phyloP scores from a whole-genome alignment of 1,139 yeast genomes.

The Blastobotrys elegans region DNA sequence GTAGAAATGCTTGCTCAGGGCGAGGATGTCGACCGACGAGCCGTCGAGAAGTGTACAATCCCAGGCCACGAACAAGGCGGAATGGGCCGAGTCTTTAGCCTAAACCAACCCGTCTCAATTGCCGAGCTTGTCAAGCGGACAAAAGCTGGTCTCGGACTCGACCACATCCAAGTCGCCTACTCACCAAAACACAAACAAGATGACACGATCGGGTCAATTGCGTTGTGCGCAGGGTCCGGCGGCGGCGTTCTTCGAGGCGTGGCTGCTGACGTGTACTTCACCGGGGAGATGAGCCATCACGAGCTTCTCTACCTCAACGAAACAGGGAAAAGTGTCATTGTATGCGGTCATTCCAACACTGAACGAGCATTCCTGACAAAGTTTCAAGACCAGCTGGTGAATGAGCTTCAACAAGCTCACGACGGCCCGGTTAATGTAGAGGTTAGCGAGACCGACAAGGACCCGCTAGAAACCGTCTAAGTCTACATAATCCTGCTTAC shows the following conservation, averaged over 20 bases:
- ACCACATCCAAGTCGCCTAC: constrained; percentile 62
- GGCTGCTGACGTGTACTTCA: constrained; percentile 69
- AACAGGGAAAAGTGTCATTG: constrained; percentile 65
- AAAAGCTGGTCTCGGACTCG: constrained; percentile 50
- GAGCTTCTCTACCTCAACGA: constrained; percentile 73
- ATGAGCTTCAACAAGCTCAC: constrained; percentile 36
- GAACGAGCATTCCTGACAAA: constrained; percentile 73
- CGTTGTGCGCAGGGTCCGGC: constrained; percentile 96
- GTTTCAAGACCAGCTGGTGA: constrained; percentile 47
- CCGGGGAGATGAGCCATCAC: constrained; percentile 95
- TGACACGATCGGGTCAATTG: constrained; percentile 42
- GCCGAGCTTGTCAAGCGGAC: constrained; percentile 46
- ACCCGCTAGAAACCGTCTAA: constrained; percentile 45
- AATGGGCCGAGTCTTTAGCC: constrained; percentile 69
- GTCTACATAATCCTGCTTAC: background rate
- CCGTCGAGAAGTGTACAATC: constrained; percentile 22
- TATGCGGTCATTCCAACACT: constrained; percentile 86
- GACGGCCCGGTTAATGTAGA: constrained; percentile 39
- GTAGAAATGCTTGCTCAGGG: constrained; percentile 52
- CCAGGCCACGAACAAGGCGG: constrained; percentile 56
- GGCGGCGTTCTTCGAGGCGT: constrained; percentile 60
- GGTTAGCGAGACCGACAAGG: constrained; percentile 51
- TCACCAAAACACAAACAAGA: constrained; percentile 31
- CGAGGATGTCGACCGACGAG: constrained; percentile 26
- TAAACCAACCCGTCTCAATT: constrained; percentile 44